phyloP scores from a whole-genome alignment of 371 early-diverging fungal species.

The Phascolomyces articulosus region DNA sequence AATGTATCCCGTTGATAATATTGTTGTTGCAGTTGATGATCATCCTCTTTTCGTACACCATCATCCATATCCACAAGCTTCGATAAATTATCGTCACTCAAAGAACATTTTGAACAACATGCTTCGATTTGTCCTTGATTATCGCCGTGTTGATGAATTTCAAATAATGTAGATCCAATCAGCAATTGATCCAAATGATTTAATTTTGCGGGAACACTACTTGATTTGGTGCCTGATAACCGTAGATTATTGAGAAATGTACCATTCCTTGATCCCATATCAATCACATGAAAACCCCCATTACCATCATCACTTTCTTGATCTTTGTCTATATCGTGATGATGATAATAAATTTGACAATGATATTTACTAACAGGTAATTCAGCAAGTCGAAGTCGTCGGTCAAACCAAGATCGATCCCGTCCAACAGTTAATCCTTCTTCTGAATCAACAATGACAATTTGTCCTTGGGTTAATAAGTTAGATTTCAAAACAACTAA shows the following conservation, averaged over 20 bases:
- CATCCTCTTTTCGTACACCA: slow-evolving; percentile 1
- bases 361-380: slow-evolving; percentile 50
- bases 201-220: slow-evolving; percentile 33
- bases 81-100: too few relatives aligned
- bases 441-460: slow-evolving; percentile 40
- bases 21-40: too few relatives aligned
- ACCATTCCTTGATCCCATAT: slow-evolving; percentile 49
- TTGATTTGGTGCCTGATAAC: slow-evolving; percentile 35
- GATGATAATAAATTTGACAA: slow-evolving; percentile 35
- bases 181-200: slow-evolving; percentile 31
- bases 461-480: slow-evolving; percentile 19
- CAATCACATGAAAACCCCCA: slow-evolving; percentile 40
- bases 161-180: slow-evolving; percentile 38
- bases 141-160: slow-evolving; percentile 34
- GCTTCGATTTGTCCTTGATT: too few relatives aligned
- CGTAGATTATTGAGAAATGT: slow-evolving; percentile 40
- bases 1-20: slow-evolving; percentile 3
- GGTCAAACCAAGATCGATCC: slow-evolving; percentile 39
- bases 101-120: too few relatives aligned
- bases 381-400: slow-evolving; percentile 42
- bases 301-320: too few relatives aligned
- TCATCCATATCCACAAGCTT: slow-evolving; percentile 17
- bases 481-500: slow-evolving; percentile 40
- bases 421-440: slow-evolving; percentile 44
- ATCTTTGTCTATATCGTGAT: neutral